phyloP scores from a whole-genome alignment of 2,329 filamentous ascomycete genomes.

The Mariannaea elegans region DNA sequence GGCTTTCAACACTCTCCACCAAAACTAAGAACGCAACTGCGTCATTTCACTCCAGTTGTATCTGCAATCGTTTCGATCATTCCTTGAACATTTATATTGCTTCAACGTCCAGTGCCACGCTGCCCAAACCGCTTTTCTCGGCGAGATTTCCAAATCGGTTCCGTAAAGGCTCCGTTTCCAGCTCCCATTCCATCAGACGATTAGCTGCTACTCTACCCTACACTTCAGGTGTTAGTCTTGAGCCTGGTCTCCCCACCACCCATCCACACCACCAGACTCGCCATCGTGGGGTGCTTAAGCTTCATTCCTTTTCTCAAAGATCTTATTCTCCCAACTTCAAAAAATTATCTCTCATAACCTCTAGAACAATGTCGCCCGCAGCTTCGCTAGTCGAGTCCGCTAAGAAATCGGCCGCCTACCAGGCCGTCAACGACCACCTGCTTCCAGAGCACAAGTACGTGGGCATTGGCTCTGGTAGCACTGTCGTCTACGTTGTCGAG shows the following conservation, averaged over 20 bases:
- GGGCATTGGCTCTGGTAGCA: slow-evolving; percentile 84
- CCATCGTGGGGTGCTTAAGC: slow-evolving; percentile 15
- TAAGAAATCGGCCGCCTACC: slow-evolving; percentile 78
- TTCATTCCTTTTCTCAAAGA: slow-evolving; percentile 3
- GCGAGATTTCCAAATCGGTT: slow-evolving; percentile 3
- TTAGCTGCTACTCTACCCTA: slow-evolving; percentile 15
- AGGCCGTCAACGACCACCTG: slow-evolving; percentile 79
- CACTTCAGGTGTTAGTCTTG: slow-evolving; percentile 1
- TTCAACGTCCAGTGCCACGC: not conserved
- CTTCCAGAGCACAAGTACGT: slow-evolving; percentile 68
- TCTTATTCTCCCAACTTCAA: not conserved
- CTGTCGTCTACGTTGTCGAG: slow-evolving; percentile 85
- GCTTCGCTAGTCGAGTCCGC: slow-evolving; percentile 70
- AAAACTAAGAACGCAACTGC: slow-evolving; percentile 14
- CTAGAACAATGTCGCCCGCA: slow-evolving; percentile 49
- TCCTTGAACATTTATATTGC: not conserved
- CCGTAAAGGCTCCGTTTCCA: not conserved
- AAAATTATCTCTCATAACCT: slow-evolving; percentile 37
- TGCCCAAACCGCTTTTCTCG: not conserved
- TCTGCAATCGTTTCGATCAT: not conserved
- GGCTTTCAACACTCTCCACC: slow-evolving; percentile 25
- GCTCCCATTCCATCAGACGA: not conserved
- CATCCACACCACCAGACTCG: slow-evolving; percentile 13
- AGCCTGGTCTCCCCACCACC: slow-evolving; percentile 13
- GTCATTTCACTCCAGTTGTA: slow-evolving; percentile 8